phyloP scores from a whole-genome alignment of 495 filamentous ascomycete genomes.

The Daldinia childiae region DNA sequence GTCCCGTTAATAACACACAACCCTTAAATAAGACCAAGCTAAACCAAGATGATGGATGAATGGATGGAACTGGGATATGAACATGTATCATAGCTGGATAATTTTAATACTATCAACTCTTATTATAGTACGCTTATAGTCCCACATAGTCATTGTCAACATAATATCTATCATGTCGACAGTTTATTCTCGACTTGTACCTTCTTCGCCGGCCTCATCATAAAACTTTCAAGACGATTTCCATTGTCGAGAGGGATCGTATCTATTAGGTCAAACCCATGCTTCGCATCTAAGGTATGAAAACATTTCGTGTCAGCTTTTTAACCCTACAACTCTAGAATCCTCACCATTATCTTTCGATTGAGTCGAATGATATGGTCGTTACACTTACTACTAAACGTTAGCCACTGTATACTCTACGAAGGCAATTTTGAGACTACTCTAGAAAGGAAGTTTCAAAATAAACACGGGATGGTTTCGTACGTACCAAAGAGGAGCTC shows the following conservation, averaged over 20 bases:
- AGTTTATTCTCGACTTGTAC: neutral
- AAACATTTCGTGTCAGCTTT: no score
- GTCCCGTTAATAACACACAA: neutral
- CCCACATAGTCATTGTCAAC: neutral
- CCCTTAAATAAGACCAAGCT: neutral
- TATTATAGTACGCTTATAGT: no score
- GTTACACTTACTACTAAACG: no score
- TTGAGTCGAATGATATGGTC: no score
- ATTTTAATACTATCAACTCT: no score
- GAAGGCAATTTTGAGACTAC: no score
- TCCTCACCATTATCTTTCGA: no score
- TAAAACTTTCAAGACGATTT: conserved; percentile 45
- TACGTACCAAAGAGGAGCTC: conserved; percentile 54
- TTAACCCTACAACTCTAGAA: no score
- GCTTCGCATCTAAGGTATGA: conserved; percentile 48
- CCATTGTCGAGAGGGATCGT: conserved; percentile 47
- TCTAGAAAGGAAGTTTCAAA: no score
- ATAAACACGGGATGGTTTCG: no score
- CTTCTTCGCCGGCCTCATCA: conserved; percentile 39
- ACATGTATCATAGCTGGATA: neutral
- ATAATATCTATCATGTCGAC: neutral
- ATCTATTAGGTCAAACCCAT: conserved; percentile 61
- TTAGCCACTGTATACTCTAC: no score
- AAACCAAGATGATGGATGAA: no score
- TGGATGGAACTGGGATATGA: neutral